Base-by-base conservation (phyloP, 768 basidiomycete species). In the Cytidiella melzeri region DNA sequence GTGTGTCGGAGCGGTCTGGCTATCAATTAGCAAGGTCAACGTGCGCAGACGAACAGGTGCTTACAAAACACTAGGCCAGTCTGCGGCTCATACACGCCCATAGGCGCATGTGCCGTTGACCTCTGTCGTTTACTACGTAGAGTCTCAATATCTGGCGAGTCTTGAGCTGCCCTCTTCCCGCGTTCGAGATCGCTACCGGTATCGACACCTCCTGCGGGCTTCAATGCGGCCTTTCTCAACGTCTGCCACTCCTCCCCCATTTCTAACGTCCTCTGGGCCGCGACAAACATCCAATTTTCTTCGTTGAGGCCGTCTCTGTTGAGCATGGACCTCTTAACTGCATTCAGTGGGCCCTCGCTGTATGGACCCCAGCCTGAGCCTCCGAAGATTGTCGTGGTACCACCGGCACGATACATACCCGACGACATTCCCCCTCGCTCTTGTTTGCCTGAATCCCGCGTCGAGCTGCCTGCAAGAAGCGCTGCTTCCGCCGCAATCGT, bases 251-350 rank as follows among this genome's bases (percentile, higher is more conserved):
- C 81, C 24, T 75, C 69, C 43, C 83, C 84, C 38, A 82, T 72
- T 40, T 87, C 81, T 4, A 68, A 57, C 1, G 83, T 81, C 27
- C 84, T 74, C 57, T 70, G 73, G 1, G 92, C 86, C 53, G 83
- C 83, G 67, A 84, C 77, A 60, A 67, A 73, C 88, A 97, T 94
- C 93, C 93, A 98, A 61, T 95, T 95, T 57, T 93, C 87, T 61
- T 82, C 84, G 28, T 77, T 83, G 9, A 95, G 77, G 1, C 91
- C 89, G 51, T 89, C 85, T n/a, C 87, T 73, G 39, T 80, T 75
- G 48, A 94, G 64, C 59, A 86, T 64, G 21, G 84, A 83, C 67
- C 93, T 91, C 58, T 88, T 76, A 51, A 92, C 88, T 0, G 85
- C 84, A 54, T 87, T 88, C 51, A 91, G 69, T 0, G 90, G 91